A percentile compares a stretch with the other conserved stretches of the same genome.
phyloP scores from a whole-genome alignment of 208 protist genomes.

The Leishmania lainsoni region DNA sequence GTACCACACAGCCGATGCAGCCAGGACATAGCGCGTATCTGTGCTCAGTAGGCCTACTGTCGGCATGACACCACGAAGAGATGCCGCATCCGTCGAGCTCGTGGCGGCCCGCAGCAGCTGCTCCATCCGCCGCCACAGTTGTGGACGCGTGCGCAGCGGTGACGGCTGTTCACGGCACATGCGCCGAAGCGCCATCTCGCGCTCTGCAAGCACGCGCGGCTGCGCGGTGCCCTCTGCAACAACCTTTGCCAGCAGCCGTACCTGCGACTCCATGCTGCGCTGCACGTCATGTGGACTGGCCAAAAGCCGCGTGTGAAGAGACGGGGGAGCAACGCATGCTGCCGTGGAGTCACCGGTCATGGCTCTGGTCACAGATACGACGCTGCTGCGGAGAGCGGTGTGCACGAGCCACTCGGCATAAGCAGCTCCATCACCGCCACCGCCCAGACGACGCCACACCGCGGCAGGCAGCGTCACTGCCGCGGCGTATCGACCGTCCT shows the following conservation, averaged over 20 bases:
- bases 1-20: constrained; percentile 34
- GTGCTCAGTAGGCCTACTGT: constrained; percentile 30
- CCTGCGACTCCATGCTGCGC: constrained; percentile 25
- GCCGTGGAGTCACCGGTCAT: background rate
- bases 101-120: constrained; percentile 44
- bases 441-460: constrained; percentile 51
- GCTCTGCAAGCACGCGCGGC: background rate
- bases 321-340: constrained; percentile 29
- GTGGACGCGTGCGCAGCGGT: constrained; percentile 26
- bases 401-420: constrained; percentile 33
- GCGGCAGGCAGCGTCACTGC: constrained; percentile 36
- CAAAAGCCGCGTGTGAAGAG: constrained; percentile 49
- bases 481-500: constrained; percentile 49
- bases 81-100: constrained; percentile 28
- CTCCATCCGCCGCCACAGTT: constrained; percentile 29
- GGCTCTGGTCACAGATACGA: background rate
- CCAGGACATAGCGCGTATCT: constrained; percentile 15
- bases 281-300: constrained; percentile 37
- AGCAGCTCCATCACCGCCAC: constrained; percentile 20
- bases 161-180: constrained; percentile 37
- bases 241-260: constrained; percentile 27
- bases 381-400: constrained; percentile 51
- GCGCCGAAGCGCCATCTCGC: constrained; percentile 25
- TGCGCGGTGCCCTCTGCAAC: background rate
- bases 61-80: constrained; percentile 38